Percentiles rank a stretch among this genome's conserved stretches.
Conservation (phyloP, 345 rosid species). For the Lumnitzera racemosa region DNA sequence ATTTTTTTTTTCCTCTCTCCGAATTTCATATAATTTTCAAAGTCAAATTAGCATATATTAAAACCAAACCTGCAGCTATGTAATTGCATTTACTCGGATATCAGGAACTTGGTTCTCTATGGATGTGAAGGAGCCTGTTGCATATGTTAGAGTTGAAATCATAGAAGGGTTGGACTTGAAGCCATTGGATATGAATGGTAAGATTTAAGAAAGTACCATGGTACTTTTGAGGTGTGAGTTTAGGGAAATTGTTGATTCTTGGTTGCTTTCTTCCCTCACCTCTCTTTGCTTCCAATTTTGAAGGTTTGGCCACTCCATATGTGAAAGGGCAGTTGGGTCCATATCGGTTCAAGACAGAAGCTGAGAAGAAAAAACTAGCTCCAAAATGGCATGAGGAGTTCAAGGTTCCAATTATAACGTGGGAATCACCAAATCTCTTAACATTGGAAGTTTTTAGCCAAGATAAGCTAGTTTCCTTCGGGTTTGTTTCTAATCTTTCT, state of each 20-base stretch:
- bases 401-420: conserved; percentile 62
- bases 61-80: neutral
- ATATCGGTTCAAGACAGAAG: conserved; percentile 68
- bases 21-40: too few species aligned
- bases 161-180: conserved; percentile 77
- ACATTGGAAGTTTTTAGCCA: conserved; percentile 76
- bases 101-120: conserved; percentile 80
- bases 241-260: too few species aligned
- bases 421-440: conserved; percentile 67
- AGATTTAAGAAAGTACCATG: conserved; percentile 8
- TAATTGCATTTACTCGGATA: neutral
- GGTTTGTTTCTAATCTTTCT: conserved; percentile 42
- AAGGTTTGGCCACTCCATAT: conserved; percentile 95
- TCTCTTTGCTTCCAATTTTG: conserved; percentile 7
- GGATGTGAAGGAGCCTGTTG: conserved; percentile 74
- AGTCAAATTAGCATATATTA: too few species aligned
- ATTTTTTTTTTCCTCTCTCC: too few species aligned
- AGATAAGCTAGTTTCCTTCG: conserved; percentile 72
- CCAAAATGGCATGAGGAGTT: conserved; percentile 95
- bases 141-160: conserved; percentile 68
- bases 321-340: conserved; percentile 88
- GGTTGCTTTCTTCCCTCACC: neutral
- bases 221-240: too few species aligned
- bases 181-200: conserved; percentile 85
- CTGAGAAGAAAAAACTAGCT: conserved; percentile 53